Percentiles rank a stretch among this genome's conserved stretches.
Evolutionary conservation across 2,329 filamentous ascomycete genomes (phyloP).

Genomic region (Fusarium veterinarium): DNA sequence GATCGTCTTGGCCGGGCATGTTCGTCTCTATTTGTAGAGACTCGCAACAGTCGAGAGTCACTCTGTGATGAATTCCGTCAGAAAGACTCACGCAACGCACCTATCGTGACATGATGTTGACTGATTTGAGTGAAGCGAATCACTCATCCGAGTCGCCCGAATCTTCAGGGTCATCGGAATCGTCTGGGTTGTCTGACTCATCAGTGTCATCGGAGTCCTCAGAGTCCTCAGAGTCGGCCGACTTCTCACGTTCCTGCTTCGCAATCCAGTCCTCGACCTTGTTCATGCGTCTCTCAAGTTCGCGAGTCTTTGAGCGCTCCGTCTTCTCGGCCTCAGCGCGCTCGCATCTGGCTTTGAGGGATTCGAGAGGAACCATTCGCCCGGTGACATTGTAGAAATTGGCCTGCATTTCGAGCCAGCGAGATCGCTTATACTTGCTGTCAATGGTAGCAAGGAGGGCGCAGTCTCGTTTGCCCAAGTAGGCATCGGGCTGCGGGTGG

Average conservation of each 20-base stretch:
- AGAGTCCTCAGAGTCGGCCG: neutral
- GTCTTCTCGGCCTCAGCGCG: constrained; percentile 38
- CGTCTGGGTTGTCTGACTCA: neutral
- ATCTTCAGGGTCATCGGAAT: neutral
- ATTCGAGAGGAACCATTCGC: constrained; percentile 52
- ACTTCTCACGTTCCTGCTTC: neutral
- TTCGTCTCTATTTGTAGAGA: constrained; percentile 4
- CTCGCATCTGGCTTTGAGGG: constrained; percentile 53
- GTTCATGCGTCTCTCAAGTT: constrained; percentile 1
- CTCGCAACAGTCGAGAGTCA: neutral
- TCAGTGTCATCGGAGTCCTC: neutral
- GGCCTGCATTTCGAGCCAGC: constrained; percentile 58
- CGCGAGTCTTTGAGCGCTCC: constrained; percentile 3
- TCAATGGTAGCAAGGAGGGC: constrained; percentile 52
- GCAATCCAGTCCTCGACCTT: constrained; percentile 40
- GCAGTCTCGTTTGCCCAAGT: constrained; percentile 48
- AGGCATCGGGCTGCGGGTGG: constrained; percentile 36
- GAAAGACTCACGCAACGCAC: neutral
- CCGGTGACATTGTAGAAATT: constrained; percentile 58
- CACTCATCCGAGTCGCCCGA: neutral
- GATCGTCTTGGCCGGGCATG: neutral
- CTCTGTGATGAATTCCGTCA: neutral
- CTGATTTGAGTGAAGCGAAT: neutral
- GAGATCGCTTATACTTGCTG: constrained; percentile 47
- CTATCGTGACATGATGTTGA: neutral